Percentiles rank a stretch among this genome's conserved stretches.
phyloP scores from a whole-genome alignment of 2,329 filamentous ascomycete species.

The Fusarium denticulatum region DNA sequence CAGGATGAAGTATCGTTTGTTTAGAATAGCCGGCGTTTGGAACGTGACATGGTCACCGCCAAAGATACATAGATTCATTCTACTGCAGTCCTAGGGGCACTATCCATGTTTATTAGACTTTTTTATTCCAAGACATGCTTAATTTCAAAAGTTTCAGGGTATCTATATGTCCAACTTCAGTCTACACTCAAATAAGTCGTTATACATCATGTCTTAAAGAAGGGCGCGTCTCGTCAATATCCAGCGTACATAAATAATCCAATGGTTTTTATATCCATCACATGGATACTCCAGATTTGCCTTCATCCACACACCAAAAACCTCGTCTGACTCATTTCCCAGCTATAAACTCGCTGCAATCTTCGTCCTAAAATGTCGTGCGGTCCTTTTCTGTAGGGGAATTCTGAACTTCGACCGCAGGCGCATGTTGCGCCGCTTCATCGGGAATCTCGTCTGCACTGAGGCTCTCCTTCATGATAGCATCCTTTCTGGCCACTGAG shows the following conservation, averaged over 20 bases:
- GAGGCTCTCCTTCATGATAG: slow-evolving; percentile 54
- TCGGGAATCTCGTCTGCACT: slow-evolving; percentile 33
- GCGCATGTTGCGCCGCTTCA: slow-evolving; percentile 45
- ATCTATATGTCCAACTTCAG: not conserved
- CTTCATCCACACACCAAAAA: not conserved
- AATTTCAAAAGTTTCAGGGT: not conserved
- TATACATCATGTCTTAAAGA: not conserved
- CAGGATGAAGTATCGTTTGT: slow-evolving; percentile 17
- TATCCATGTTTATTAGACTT: not conserved
- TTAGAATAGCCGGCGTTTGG: slow-evolving; percentile 43
- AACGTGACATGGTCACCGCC: slow-evolving; percentile 28
- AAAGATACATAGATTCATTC: slow-evolving; percentile 28
- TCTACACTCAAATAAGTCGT: not conserved
- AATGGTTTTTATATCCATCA: not conserved
- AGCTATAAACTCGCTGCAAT: not conserved
- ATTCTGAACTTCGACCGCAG: slow-evolving; percentile 41
- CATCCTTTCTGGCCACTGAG: slow-evolving; percentile 60
- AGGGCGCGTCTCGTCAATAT: not conserved
- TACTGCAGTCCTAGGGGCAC: not conserved
- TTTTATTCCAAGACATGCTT: not conserved
- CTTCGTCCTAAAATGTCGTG: slow-evolving; percentile 34
- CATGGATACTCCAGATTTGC: not conserved
- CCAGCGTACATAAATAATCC: not conserved
- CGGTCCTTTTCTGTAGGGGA: slow-evolving; percentile 33
- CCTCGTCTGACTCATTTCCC: not conserved